Conservation (phyloP, 805 yeast species). For the Pichia cephalocereana region DNA sequence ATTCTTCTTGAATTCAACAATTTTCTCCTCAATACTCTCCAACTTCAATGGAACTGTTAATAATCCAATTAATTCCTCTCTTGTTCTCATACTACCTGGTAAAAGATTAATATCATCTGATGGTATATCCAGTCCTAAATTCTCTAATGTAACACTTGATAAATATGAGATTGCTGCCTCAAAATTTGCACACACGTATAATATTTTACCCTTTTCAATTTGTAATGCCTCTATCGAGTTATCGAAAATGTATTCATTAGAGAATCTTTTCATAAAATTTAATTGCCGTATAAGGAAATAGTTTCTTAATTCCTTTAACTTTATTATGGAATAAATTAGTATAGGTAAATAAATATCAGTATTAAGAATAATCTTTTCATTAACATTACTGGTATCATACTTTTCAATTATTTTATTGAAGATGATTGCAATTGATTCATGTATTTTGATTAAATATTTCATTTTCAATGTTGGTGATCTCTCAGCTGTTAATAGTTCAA, state of each 20-base stretch:
- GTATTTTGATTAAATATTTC: conserved; percentile 23
- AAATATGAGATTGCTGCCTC: conserved; percentile 29
- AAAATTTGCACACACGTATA: conserved; percentile 28
- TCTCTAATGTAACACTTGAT: conserved; percentile 25
- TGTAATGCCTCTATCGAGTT: conserved; percentile 14
- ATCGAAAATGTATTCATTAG: conserved; percentile 22
- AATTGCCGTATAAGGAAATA: conserved; percentile 25
- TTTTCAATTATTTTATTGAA: conserved; percentile 14
- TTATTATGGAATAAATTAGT: conserved; percentile 25
- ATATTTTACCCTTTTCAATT: conserved; percentile 25
- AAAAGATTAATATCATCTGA: conserved; percentile 6
- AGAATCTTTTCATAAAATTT: conserved; percentile 26
- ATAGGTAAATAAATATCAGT: conserved; percentile 29
- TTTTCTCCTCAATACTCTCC: conserved; percentile 22
- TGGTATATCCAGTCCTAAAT: conserved; percentile 19
- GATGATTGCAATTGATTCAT: conserved; percentile 20
- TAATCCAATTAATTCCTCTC: conserved; percentile 1
- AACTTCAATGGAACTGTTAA: conserved; percentile 18
- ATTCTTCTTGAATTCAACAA: conserved; percentile 11
- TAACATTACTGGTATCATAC: not conserved
- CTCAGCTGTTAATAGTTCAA: conserved; percentile 25
- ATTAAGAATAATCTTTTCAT: conserved; percentile 12
- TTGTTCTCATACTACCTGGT: conserved; percentile 2
- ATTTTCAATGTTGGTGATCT: conserved; percentile 28
- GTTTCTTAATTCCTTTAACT: conserved; percentile 21